Conservation (phyloP, 1,284 basidiomycete species). For the Termitomyces sp. region DNA sequence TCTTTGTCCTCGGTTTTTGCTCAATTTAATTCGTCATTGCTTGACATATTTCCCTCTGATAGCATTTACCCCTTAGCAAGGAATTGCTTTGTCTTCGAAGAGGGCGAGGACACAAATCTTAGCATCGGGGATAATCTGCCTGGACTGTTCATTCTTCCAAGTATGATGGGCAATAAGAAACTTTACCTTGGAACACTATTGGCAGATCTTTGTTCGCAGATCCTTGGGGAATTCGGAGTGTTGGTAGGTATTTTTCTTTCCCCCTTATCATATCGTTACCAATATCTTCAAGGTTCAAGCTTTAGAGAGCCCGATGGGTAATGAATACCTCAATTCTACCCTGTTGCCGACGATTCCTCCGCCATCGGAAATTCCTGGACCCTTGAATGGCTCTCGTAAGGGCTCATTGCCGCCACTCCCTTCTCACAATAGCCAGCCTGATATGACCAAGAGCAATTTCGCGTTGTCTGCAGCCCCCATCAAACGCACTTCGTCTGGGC, state of each 20-base stretch:
- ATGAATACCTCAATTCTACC: constrained; percentile 67
- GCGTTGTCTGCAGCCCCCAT: constrained; percentile 38
- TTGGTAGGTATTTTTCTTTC: constrained; percentile 45
- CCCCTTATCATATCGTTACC: constrained; percentile 13
- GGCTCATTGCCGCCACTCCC: constrained; percentile 41
- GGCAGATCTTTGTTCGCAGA: constrained; percentile 80
- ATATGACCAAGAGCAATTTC: constrained; percentile 40
- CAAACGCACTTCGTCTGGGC: constrained; percentile 53
- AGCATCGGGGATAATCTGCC: constrained; percentile 54
- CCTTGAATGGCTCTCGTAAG: constrained; percentile 41
- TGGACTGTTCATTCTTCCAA: constrained; percentile 69
- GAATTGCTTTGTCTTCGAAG: constrained; percentile 77
- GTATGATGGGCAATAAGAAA: constrained; percentile 75
- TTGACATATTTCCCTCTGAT: constrained; percentile 59
- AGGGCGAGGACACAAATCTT: constrained; percentile 54
- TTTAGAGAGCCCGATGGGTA: constrained; percentile 66
- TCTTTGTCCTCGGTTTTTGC: constrained; percentile 56
- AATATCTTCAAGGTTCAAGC: constrained; percentile 45
- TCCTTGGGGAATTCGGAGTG: constrained; percentile 77
- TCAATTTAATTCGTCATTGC: constrained; percentile 58
- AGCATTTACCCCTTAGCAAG: constrained; percentile 71
- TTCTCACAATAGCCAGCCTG: constrained; percentile 52
- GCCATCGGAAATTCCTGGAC: constrained; percentile 51
- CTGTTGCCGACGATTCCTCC: constrained; percentile 58
- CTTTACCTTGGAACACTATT: constrained; percentile 82